phyloP scores from a whole-genome alignment of 495 filamentous ascomycete species.

The Letharia lupina region DNA sequence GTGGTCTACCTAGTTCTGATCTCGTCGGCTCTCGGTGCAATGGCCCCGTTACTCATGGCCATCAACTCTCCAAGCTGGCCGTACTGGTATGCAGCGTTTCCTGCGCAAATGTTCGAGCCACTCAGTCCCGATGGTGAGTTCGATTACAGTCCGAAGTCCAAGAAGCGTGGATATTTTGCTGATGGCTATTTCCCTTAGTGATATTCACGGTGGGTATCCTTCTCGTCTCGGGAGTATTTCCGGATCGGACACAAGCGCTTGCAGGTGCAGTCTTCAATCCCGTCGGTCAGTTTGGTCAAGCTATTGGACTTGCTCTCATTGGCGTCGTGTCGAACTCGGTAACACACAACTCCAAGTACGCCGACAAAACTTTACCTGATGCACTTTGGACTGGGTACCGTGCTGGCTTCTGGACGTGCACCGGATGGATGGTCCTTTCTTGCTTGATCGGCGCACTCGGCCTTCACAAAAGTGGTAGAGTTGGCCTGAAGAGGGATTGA shows the following conservation, averaged over 20 bases:
- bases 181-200: constrained; percentile 14
- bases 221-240: constrained; percentile 51
- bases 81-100: constrained; percentile 53
- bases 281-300: constrained; percentile 51
- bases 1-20: constrained; percentile 41
- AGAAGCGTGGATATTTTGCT: background rate
- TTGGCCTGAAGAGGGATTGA: constrained; percentile 27
- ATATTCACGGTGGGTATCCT: constrained; percentile 52
- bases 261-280: constrained; percentile 61
- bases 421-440: constrained; percentile 36
- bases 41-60: constrained; percentile 48
- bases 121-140: constrained; percentile 43
- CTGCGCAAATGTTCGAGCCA: constrained; percentile 41
- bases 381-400: constrained; percentile 45
- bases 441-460: constrained; percentile 35
- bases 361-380: constrained; percentile 24
- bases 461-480: constrained; percentile 26
- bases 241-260: constrained; percentile 48
- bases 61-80: constrained; percentile 35
- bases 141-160: background rate
- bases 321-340: constrained; percentile 47
- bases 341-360: constrained; percentile 31
- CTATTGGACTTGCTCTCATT: constrained; percentile 48
- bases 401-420: constrained; percentile 44
- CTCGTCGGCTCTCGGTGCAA: constrained; percentile 37